Conservation (phyloP, 2,329 filamentous ascomycete genomes). For the Ophiostoma populinum region DNA sequence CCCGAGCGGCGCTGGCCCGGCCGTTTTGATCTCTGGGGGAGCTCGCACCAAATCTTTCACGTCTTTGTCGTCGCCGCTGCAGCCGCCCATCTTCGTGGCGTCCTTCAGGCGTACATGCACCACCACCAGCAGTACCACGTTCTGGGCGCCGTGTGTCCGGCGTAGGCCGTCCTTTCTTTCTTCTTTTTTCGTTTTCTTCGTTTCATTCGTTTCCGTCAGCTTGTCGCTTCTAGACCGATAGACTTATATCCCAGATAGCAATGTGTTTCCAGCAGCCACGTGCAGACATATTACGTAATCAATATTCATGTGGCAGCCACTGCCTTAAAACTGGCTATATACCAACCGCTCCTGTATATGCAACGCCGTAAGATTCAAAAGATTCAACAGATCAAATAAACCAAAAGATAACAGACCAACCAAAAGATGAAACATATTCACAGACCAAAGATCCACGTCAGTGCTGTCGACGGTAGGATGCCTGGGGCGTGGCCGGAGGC, state of each 20-base stretch:
- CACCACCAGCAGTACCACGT: constrained; percentile 39
- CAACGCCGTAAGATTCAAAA: too few species aligned
- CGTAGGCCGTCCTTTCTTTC: background rate
- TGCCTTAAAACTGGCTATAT: too few species aligned
- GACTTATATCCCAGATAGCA: too few species aligned
- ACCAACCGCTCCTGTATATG: too few species aligned
- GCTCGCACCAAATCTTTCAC: constrained; percentile 94
- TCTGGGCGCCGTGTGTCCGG: constrained; percentile 32
- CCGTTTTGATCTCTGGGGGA: constrained; percentile 76
- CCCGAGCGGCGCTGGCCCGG: constrained; percentile 70
- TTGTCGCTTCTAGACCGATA: background rate
- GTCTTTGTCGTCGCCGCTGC: constrained; percentile 73
- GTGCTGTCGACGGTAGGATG: constrained; percentile 5
- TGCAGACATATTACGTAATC: too few species aligned
- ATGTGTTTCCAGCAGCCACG: too few species aligned
- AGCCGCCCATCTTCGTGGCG: constrained; percentile 60
- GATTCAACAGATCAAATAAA: background rate
- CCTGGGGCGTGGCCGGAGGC: too few species aligned
- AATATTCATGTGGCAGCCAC: too few species aligned
- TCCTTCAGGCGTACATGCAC: constrained; percentile 74
- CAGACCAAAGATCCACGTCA: background rate
- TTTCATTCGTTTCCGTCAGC: background rate
- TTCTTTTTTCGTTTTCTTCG: background rate
- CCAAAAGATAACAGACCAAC: background rate
- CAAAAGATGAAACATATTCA: background rate